Evolutionary conservation across 2,329 filamentous ascomycete species (phyloP), one percentile per base, ranked within the genome.

Genomic region (Dothistroma septosporum): DNA sequence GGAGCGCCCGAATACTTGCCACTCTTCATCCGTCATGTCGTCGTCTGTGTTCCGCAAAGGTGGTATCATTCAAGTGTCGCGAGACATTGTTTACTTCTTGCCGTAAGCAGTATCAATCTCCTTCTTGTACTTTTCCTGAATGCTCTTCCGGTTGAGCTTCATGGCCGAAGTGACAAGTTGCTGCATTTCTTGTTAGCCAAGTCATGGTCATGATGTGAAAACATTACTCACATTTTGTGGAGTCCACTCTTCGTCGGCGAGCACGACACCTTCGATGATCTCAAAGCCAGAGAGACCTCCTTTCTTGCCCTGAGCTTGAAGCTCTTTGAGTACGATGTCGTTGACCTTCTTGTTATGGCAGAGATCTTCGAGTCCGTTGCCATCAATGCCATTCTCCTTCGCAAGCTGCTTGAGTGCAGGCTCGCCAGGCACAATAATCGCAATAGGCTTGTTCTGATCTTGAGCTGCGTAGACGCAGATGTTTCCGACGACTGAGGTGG

Each of bases 181-280:
- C 79, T 81, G 54, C 19, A 14, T 4, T 9, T n/a, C 12, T 22
- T 44, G 60, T 65, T 57, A 62, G 60, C 37, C 35, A 57, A 12
- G 41, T 14, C 22, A 53, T 52, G 12, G 52, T 21, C 37, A 31
- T 32, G 33, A 47, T 16, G 19, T 41, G 28, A 16, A 49, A 49
- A 24, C 11, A 48, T 47, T 12, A 64, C 89, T 87, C 80, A 93
- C 90, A 73, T 87, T 94, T 61, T 86, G 83, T 57, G 91, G 89
- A 58, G 88, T 93, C 91, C 91, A 96, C 76, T 95, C 91, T 72
- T 93, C 91, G 66, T 93, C 89, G 0, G 87, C 86, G 59, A 96
- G 75, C 28, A 93, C 89, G 21, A 93, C 87, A 55, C 87, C 90
- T 32, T 86, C 83, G 46, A 96, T 82, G 64, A 88, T 86, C 79